These are phyloP conservation scores for Apiospora sp. DNA, from an alignment of 2,329 filamentous ascomycete species.

Conservation along the genomic window DNA sequence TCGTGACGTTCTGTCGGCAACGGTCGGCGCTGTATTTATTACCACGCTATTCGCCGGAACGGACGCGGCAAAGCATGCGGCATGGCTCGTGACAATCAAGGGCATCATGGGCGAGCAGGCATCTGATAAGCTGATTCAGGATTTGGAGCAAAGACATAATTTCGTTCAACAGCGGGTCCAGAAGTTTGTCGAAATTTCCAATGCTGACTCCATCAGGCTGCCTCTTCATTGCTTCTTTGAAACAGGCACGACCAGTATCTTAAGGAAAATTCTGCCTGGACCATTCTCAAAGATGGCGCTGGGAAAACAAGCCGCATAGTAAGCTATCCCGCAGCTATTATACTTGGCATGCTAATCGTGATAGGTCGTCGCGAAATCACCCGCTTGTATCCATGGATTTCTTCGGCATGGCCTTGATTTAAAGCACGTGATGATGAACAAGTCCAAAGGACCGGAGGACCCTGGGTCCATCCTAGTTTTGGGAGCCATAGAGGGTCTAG, in stretches of 20 bases:
- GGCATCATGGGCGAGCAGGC: slow-evolving; percentile 32
- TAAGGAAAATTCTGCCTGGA: slow-evolving; percentile 27
- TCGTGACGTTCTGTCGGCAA: slow-evolving; percentile 31
- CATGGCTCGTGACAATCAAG: slow-evolving; percentile 31
- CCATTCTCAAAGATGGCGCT: too few species aligned
- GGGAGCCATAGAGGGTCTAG: too few species aligned
- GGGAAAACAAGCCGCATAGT: too few species aligned
- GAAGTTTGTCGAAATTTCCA: slow-evolving; percentile 31
- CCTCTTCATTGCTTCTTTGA: slow-evolving; percentile 31
- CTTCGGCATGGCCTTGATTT: too few species aligned
- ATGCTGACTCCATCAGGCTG: slow-evolving; percentile 28
- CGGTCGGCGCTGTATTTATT: slow-evolving; percentile 34
- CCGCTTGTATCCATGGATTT: slow-evolving; percentile 27
- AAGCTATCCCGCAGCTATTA: slow-evolving; percentile 26
- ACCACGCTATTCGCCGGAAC: slow-evolving; percentile 35
- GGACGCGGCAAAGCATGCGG: slow-evolving; percentile 31
- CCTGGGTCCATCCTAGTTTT: too few species aligned
- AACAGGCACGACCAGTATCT: slow-evolving; percentile 29
- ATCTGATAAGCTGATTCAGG: slow-evolving; percentile 31
- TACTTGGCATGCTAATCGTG: slow-evolving; percentile 24
- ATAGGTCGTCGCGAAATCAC: slow-evolving; percentile 29
- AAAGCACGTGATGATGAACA: too few species aligned
- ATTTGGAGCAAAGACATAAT: slow-evolving; percentile 28
- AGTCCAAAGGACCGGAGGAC: too few species aligned
- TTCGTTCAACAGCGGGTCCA: slow-evolving; percentile 30